Percentiles rank a stretch among this genome's conserved stretches.
Conservation (phyloP, 2,329 filamentous ascomycete genomes). For the Sarocladiaceae sp. region DNA sequence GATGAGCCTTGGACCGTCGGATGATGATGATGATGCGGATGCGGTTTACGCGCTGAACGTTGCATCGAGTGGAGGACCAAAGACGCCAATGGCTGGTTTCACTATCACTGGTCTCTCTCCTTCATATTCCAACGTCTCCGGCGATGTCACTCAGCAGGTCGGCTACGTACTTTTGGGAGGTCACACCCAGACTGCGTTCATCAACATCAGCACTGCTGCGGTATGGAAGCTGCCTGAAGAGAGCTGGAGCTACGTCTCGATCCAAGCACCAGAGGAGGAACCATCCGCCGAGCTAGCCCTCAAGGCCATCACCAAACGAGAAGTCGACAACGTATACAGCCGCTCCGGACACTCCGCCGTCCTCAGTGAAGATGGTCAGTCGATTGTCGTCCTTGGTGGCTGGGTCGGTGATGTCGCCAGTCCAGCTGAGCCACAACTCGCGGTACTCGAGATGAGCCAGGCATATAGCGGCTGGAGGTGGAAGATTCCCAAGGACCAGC, state of each 20-base stretch:
- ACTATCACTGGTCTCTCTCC: slow-evolving; percentile 70
- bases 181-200: slow-evolving; percentile 76
- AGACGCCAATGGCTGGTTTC: slow-evolving; percentile 82
- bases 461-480: slow-evolving; percentile 74
- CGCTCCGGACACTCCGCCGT: slow-evolving; percentile 87
- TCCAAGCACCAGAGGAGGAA: slow-evolving; percentile 40
- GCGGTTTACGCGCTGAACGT: slow-evolving; percentile 31
- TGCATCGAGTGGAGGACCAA: slow-evolving; percentile 50
- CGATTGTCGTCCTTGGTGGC: slow-evolving; percentile 78
- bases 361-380: slow-evolving; percentile 70
- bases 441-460: slow-evolving; percentile 68
- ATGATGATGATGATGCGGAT: slow-evolving; percentile 16
- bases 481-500: slow-evolving; percentile 54
- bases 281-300: slow-evolving; percentile 1
- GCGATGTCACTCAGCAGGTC: slow-evolving; percentile 65
- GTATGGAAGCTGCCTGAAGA: slow-evolving; percentile 84
- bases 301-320: slow-evolving; percentile 19
- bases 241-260: slow-evolving; percentile 76
- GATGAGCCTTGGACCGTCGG: slow-evolving; percentile 56
- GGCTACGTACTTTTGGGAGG: slow-evolving; percentile 81
- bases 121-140: slow-evolving; percentile 64
- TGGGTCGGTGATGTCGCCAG: slow-evolving; percentile 83
- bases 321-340: slow-evolving; percentile 56
- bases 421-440: slow-evolving; percentile 77
- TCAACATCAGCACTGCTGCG: slow-evolving; percentile 91